Evolutionary conservation across 306 rosid genomes (phyloP).

Genomic region (Carpinus viminea): DNA sequence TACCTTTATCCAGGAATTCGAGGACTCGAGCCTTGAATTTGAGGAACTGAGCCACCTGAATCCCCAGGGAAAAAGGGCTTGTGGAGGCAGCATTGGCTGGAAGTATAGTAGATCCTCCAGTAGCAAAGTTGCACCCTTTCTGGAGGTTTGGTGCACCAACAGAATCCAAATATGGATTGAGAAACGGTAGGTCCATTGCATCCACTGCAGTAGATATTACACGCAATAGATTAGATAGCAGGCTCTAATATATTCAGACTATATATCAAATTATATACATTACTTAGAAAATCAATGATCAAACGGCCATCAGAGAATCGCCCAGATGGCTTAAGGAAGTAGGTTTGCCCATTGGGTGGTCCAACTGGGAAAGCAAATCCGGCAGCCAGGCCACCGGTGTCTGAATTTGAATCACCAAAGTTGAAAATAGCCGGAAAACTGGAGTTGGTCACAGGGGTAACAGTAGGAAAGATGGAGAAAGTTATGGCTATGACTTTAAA

Average conservation of each 20-base stretch:
- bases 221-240: neutral
- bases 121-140: slow-evolving; percentile 43
- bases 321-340: slow-evolving; percentile 33
- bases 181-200: slow-evolving; percentile 29
- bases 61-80: slow-evolving; percentile 38
- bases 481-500: slow-evolving; percentile 18
- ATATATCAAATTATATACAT: neutral
- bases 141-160: slow-evolving; percentile 43
- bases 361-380: slow-evolving; percentile 33
- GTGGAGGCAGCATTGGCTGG: slow-evolving; percentile 35
- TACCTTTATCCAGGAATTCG: slow-evolving; percentile 33
- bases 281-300: slow-evolving; percentile 43
- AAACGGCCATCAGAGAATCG: slow-evolving; percentile 47
- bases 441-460: slow-evolving; percentile 12
- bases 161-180: slow-evolving; percentile 48
- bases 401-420: slow-evolving; percentile 50
- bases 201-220: slow-evolving; percentile 23
- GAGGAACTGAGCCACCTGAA: slow-evolving; percentile 36
- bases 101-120: slow-evolving; percentile 39
- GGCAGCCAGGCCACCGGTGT: slow-evolving; percentile 38
- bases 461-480: slow-evolving; percentile 11
- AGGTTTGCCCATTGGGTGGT: slow-evolving; percentile 28
- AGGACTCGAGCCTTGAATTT: slow-evolving; percentile 36
- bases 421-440: slow-evolving; percentile 38
- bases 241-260: neutral